Evolutionary conservation across 306 rosid species (phyloP), one percentile per base, ranked within the genome.

Genomic region (Gynostemma pentaphyllum): DNA sequence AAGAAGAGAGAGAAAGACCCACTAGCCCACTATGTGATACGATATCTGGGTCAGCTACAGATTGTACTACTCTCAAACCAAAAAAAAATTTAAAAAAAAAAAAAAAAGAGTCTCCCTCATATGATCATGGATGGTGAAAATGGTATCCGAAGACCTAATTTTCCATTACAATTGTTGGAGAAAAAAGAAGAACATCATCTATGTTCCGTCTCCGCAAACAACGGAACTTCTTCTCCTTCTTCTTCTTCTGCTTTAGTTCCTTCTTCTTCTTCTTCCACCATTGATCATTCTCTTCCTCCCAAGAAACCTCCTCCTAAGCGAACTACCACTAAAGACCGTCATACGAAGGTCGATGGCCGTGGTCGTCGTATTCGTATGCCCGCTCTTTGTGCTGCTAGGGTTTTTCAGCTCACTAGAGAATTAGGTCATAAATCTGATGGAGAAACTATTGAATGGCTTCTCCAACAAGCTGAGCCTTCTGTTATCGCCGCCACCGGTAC

Each of bases 301-400:
- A 87, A 82, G 68, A 85, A 85, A 74, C 70, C 78, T 0, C 70
- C 88, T 0, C 85, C 96, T 0, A 91, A 91, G 74, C 66, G 98
- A 21, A 68, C 77, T 47, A 76, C 96, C 15, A 77, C 95, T 1
- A 91, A 91, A 46, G 98, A 91, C 72, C 69, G 97, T 11, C 97
- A 91, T 79, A 91, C 97, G 0, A 91, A 91, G 28, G 97, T 91
- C 0, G 97, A 91, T 21, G 97, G 97, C 15, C 87, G 97, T 0
- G 97, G 97, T 28, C 97, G 97, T 56, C 86, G 97, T 81, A 91
- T 91, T 81, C 91, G 97, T n/a, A 91, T 91, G 97, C 97, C 97
- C 0, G 96, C 95, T 0, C 84, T 90, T 14, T 91, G 97, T 15
- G 97, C 97, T 0, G 97, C 97, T 21, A 78, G 97, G 73, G 97